phyloP scores from a whole-genome alignment of 2,329 filamentous ascomycete genomes.

The Fusarium sp. region DNA sequence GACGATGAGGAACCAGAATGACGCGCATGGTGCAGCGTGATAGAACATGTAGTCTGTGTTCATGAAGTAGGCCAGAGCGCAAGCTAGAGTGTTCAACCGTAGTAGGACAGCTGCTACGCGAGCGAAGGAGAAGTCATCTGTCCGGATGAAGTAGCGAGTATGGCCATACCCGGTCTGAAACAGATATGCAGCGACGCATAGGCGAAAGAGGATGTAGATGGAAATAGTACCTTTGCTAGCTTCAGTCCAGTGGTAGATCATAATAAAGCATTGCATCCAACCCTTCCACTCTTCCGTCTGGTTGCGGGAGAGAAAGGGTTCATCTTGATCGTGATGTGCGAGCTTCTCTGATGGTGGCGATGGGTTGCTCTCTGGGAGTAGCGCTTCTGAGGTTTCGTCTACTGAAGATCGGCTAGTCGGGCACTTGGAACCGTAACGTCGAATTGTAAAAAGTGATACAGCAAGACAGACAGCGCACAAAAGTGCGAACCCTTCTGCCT shows the following conservation, averaged over 20 bases:
- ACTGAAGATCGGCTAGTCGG: accelerated
- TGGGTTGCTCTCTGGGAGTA: not conserved
- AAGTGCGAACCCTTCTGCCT: constrained; percentile 26
- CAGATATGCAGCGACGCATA: constrained; percentile 68
- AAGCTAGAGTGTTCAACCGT: constrained; percentile 67
- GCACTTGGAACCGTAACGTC: not conserved
- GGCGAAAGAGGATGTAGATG: constrained; percentile 65
- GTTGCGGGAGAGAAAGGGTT: not conserved
- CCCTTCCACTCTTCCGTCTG: constrained; percentile 76
- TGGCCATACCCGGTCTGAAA: constrained; percentile 73
- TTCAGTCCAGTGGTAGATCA: constrained; percentile 68
- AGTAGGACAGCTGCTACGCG: constrained; percentile 64
- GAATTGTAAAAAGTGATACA: constrained; percentile 18
- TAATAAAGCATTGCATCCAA: constrained; percentile 67
- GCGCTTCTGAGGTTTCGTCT: not conserved
- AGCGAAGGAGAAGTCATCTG: constrained; percentile 65
- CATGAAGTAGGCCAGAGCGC: constrained; percentile 66
- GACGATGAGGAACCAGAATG: constrained; percentile 71
- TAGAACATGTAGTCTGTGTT: constrained; percentile 64
- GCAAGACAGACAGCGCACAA: constrained; percentile 8
- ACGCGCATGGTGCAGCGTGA: constrained; percentile 68
- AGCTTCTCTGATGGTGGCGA: not conserved
- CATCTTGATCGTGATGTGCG: not conserved
- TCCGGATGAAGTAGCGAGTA: constrained; percentile 66
- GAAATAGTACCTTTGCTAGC: constrained; percentile 53